Conservation (phyloP, 202 grass and related monocot species). For the Setaria viridis region DNA sequence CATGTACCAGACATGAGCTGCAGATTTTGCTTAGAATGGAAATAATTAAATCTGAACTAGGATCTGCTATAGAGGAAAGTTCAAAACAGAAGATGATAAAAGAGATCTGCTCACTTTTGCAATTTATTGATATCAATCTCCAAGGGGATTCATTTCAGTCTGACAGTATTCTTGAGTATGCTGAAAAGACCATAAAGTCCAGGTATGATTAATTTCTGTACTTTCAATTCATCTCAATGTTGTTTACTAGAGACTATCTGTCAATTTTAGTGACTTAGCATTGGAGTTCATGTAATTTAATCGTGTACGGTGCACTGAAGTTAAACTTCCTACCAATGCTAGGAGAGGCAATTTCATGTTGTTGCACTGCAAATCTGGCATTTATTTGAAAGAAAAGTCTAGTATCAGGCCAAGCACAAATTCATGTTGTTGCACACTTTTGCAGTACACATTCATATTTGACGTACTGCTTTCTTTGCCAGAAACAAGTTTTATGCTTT, state of each 20-base stretch:
- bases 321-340: conserved; percentile 1
- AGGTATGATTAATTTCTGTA: conserved; percentile 57
- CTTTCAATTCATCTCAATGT: background rate
- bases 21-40: conserved; percentile 98
- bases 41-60: conserved; percentile 68
- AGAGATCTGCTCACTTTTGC: conserved; percentile 85
- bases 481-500: conserved; percentile 21
- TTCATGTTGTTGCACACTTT: background rate
- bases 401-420: background rate
- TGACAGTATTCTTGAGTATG: conserved; percentile 74
- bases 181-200: conserved; percentile 84
- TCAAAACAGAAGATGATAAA: conserved; percentile 89
- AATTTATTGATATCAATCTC: conserved; percentile 92
- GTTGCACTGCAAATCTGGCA: background rate
- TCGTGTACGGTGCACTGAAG: conserved; percentile 15
- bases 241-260: background rate
- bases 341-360: conserved; percentile 23
- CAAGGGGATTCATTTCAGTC: conserved; percentile 74
- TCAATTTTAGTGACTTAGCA: conserved; percentile 1
- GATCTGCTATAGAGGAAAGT: conserved; percentile 63
- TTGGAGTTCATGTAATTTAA: background rate
- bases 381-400: conserved; percentile 1
- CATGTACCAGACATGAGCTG: conserved; percentile 72
- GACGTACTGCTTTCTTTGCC: conserved; percentile 19
- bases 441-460: background rate